These are phyloP conservation scores for Excoecaria cochinchinensis DNA, from an alignment of 345 rosid species.

Conservation along the genomic window DNA sequence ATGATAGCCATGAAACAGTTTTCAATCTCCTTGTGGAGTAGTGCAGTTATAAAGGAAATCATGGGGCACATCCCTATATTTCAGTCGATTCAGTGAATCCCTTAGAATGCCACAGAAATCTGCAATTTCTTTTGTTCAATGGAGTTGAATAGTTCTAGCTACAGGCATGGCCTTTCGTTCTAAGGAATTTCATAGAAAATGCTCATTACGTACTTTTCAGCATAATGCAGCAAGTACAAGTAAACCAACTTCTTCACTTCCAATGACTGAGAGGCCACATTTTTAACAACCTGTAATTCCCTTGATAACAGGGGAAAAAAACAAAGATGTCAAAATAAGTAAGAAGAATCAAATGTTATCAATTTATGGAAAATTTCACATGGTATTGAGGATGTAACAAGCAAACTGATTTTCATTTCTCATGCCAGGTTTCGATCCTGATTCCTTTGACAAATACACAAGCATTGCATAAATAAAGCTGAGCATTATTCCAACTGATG, in stretches of 20 bases:
- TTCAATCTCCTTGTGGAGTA: background rate
- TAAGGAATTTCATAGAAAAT: background rate
- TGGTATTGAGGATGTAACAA: background rate
- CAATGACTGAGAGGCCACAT: slow-evolving; percentile 86
- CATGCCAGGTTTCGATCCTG: background rate
- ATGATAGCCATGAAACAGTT: background rate
- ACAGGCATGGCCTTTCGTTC: background rate
- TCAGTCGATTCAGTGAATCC: background rate
- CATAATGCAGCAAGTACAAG: slow-evolving; percentile 91
- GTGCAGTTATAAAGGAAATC: background rate
- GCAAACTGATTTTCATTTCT: background rate
- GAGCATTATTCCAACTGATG: background rate
- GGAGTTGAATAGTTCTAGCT: background rate
- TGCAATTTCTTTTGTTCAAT: background rate
- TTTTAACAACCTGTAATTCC: slow-evolving; percentile 82
- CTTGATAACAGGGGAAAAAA: slow-evolving; percentile 5
- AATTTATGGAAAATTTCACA: background rate
- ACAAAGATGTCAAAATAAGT: slow-evolving; percentile 1
- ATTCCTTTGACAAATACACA: background rate
- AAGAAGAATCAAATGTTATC: background rate
- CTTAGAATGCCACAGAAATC: background rate
- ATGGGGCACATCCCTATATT: background rate
- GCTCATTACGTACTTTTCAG: slow-evolving; percentile 64
- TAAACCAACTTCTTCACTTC: slow-evolving; percentile 98
- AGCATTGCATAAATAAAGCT: background rate